A percentile compares a stretch with the other conserved stretches of the same genome.
Evolutionary conservation across 352 stramenopile genomes (phyloP).

Genomic region (Heterotrichella gracilis): DNA sequence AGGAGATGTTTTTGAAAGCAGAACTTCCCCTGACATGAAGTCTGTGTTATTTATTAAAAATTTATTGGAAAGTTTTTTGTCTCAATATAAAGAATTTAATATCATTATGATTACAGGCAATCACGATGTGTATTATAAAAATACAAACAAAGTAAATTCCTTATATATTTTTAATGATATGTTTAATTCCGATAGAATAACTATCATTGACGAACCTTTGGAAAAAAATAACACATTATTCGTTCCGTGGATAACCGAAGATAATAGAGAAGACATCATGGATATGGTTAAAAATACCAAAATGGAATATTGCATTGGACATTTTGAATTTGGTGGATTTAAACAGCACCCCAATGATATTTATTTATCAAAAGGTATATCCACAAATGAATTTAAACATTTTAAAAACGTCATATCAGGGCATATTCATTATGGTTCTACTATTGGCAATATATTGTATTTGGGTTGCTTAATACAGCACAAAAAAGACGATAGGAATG

Average conservation of each 20-base stretch:
- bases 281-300: neutral
- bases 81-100: too few species aligned
- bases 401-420: neutral
- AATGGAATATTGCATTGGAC: neutral
- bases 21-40: too few species aligned
- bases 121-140: neutral
- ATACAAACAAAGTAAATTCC: neutral
- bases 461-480: too few species aligned
- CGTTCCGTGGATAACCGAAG: neutral
- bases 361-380: neutral
- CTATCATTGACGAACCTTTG: neutral
- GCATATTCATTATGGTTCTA: neutral
- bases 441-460: neutral
- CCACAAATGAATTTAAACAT: neutral
- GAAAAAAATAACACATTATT: neutral
- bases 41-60: too few species aligned
- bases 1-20: too few species aligned
- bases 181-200: neutral
- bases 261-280: neutral
- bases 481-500: too few species aligned
- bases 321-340: conserved; percentile 10
- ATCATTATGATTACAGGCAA: conserved; percentile 10
- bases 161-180: neutral
- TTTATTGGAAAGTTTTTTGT: too few species aligned
- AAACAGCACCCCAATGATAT: neutral